A percentile compares a stretch with the other conserved stretches of the same genome.
Conservation (phyloP, 257 asterid species). For the Orobanche coerulescens region DNA sequence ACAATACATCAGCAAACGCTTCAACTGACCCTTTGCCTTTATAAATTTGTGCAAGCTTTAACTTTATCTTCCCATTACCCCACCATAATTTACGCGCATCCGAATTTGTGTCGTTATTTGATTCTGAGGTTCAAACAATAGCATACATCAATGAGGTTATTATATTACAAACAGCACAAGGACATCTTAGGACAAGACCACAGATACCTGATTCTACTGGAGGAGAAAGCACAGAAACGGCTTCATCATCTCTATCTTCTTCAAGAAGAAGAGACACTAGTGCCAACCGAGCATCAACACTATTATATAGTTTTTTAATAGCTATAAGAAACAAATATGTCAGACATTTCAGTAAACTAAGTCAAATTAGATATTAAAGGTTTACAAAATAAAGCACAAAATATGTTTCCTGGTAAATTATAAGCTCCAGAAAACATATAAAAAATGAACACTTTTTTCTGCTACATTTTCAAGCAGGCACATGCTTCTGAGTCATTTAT, state of each 20-base stretch:
- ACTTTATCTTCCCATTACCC: constrained; percentile 64
- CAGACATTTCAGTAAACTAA: constrained; percentile 8
- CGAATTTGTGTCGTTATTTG: constrained; percentile 25
- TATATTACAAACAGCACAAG: constrained; percentile 14
- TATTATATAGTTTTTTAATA: constrained; percentile 41
- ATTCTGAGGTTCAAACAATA: constrained; percentile 26
- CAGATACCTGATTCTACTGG: constrained; percentile 48
- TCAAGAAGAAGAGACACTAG: constrained; percentile 71
- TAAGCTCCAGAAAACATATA: background rate
- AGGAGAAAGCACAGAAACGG: constrained; percentile 77
- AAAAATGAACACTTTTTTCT: background rate
- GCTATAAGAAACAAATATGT: constrained; percentile 32
- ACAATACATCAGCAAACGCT: constrained; percentile 55
- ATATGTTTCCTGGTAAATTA: background rate
- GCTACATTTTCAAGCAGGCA: constrained; percentile 5
- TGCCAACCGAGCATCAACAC: constrained; percentile 61
- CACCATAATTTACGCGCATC: constrained; percentile 51
- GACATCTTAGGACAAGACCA: constrained; percentile 2
- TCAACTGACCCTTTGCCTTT: constrained; percentile 59
- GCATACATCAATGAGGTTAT: constrained; percentile 16
- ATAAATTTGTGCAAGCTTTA: constrained; percentile 69
- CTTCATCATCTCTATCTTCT: constrained; percentile 72
- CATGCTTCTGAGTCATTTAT: constrained; percentile 13
- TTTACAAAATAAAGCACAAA: constrained; percentile 7
- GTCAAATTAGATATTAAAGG: background rate